Evolutionary conservation across 192 early-diverging fungal species (phyloP), one percentile per base, ranked within the genome.

Genomic region (Backusella liffmaniae): DNA sequence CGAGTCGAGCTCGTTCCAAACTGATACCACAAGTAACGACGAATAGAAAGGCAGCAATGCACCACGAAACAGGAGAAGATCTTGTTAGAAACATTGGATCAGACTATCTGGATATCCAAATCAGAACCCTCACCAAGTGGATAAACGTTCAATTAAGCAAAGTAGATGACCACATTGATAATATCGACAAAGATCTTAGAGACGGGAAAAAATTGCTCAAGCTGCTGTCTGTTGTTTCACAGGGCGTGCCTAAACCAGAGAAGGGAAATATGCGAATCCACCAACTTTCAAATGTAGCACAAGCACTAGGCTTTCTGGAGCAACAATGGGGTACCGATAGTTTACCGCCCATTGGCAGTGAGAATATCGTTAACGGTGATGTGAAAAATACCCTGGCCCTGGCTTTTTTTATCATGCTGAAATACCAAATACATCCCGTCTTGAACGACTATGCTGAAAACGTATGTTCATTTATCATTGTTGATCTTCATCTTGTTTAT

Each of bases 291-390:
- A 94, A 94, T 75, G 82, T 91, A 56, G 88, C 90, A 79, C 92
- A 90, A 69, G 93, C 90, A 0, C 77, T 94, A 16, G 80, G 86
- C 9, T 94, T 92, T 66, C 87, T 94, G 23, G 80, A 84, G 65
- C 74, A 83, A 42, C 87, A 88, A 8, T 69, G 86, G 32, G 84
- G 90, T 16, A 84, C 86, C 8, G 90, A 91, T 46, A 67, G 81
- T n/a, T 76, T 92, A 23, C 87, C 88, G 39, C 91, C 92, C 74
- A 91, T 94, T 75, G 93, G 92, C 21, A 88, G 87, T 73, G 93
- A 94, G 80, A 91, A 90, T 72, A 94, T 94, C 76, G 93, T 94
- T 13, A 91, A 94, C 72, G 87, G 86, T 29, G 93, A 94, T 76
- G 80, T 80, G 37, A 94, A 94, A 80, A 88, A 92, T 56, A 88